Evolutionary conservation across 2,329 filamentous ascomycete species (phyloP), one percentile per base, ranked within the genome.

Genomic region (Mariannaea sp.): DNA sequence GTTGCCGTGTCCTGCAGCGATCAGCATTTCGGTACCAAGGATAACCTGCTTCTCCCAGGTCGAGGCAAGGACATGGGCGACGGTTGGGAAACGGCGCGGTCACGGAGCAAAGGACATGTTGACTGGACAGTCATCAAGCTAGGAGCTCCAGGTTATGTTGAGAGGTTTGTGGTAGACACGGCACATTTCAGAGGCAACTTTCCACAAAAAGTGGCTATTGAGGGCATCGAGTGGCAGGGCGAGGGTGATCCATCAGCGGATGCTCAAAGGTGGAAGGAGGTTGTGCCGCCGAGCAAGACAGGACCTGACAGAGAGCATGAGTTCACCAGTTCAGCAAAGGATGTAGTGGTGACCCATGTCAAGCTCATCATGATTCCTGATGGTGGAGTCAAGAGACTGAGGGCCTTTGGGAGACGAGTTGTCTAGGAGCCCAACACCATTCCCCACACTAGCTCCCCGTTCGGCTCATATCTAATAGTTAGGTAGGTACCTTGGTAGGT

Each of bases 311-410:
- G 78, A 64, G 88, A 92, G 74, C 88, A 91, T 69, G 80, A 82
- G 58, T 89, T 88, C 68, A 75, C 73, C 26, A 80, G 76, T 48
- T 65, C 78, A 52, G 76, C 84, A 14, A 75, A 79, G 61, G 83
- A 84, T 30, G 80, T 77, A 68, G 75, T 78, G 2, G 89, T 90
- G 66, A 91, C 88, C 10, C 92, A 94, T 74, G 85, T 92, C 17
- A 97, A 96, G 80, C 78, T 97, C 70, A 89, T 90, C 27, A 94
- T 97, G 70, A 90, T 96, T 62, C 93, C 93, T 0, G 92, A 97
- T 72, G 92, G 93, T 27, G 92, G 93, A 19, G 89, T 97, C 3
- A 96, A 96, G 83, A 80, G 92, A 59, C 81, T 97, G 60, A 83
- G 91, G 48, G 70, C 66, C 29, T 72, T 72, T 65, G 72, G 71